Evolutionary conservation across 139 green algal species (phyloP), one percentile per base, ranked within the genome.

Genomic region (Edaphochlamys debaryana): DNA sequence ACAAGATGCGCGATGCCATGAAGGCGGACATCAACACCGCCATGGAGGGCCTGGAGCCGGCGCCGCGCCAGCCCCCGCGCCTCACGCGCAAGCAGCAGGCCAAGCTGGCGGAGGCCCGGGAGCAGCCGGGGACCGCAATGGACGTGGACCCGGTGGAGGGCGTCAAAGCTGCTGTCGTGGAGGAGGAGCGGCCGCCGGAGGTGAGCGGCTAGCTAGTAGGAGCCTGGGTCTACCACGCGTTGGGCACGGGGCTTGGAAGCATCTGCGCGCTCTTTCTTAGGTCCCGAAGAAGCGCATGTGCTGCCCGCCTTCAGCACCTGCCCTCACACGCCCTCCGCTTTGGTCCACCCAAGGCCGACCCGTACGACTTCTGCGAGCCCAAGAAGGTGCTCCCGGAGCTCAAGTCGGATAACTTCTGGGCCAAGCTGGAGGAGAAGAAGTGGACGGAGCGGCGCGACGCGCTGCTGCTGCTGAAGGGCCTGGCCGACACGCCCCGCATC

Each of bases 1-100:
- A 96, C 17, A 95, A 96, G 75, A 95, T 99, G 92, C 85, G 92
- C 2, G 96, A 98, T 41, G 93, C 91, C 2, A 98, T 97, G 93
- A 94, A 94, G 27, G 95, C 95, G 32, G 95, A 98, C n/a, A 90
- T 98, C 52, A 91, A 95, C 63, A 48, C 29, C 22, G 64, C 36
- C 19, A 81, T 87, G 71, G 86, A 64, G 66, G 36, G 52, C 25
- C 73, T 30, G 20, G 86, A 70, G 38, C 45, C 42, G 48, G 86
- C 80, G 54, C n/a, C n/a, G n/a, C 85, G 88, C 40, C 73, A 87
- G 73, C 88, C 92, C 38, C 77, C 89, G 69, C 89, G 94, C 32
- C 88, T 92, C 15, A 97, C 94, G 1, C 85, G 94, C 30, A 91
- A 93, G 64, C 94, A 96, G 87, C 80, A 90, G 68, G 90, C 85